Conservation (phyloP, 2,329 filamentous ascomycete genomes). For the Alternaria ethzedia region DNA sequence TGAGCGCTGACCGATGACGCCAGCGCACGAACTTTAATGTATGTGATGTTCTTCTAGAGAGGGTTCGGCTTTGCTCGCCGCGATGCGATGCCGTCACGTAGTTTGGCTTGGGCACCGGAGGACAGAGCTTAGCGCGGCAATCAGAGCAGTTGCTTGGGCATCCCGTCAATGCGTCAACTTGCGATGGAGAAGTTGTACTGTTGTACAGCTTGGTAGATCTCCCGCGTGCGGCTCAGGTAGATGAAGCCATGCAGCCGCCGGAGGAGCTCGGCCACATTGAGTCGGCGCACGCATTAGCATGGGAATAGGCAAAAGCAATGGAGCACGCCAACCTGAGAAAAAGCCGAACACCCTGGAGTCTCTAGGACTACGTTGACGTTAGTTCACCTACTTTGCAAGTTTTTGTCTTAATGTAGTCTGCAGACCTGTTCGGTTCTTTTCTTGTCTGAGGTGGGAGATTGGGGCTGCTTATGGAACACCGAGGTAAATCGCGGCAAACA, state of each 20-base stretch:
- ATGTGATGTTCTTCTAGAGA: not conserved
- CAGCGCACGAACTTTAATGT: not conserved
- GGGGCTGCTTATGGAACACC: not conserved
- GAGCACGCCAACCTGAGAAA: too few species aligned
- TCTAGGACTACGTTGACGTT: too few species aligned
- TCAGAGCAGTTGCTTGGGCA: not conserved
- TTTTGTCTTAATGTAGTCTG: too few species aligned
- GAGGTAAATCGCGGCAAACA: not conserved
- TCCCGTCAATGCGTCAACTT: not conserved
- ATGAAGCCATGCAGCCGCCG: conserved; percentile 13
- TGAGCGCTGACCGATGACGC: conserved; percentile 1
- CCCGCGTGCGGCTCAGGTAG: conserved; percentile 19
- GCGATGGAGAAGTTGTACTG: not conserved
- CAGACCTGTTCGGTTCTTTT: too few species aligned
- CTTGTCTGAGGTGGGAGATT: too few species aligned
- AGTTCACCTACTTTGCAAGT: too few species aligned
- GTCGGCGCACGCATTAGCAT: not conserved
- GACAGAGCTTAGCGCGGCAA: conserved; percentile 5
- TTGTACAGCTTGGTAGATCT: conserved; percentile 24
- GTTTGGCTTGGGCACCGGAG: conserved; percentile 4
- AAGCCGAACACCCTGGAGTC: too few species aligned
- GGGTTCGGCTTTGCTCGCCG: not conserved
- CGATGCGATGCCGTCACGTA: conserved; percentile 18
- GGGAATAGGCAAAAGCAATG: not conserved
- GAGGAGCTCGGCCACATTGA: conserved; percentile 5